Base-by-base conservation (phyloP, 2,329 filamentous ascomycete genomes). In the Decorospora gaudefroyi region DNA sequence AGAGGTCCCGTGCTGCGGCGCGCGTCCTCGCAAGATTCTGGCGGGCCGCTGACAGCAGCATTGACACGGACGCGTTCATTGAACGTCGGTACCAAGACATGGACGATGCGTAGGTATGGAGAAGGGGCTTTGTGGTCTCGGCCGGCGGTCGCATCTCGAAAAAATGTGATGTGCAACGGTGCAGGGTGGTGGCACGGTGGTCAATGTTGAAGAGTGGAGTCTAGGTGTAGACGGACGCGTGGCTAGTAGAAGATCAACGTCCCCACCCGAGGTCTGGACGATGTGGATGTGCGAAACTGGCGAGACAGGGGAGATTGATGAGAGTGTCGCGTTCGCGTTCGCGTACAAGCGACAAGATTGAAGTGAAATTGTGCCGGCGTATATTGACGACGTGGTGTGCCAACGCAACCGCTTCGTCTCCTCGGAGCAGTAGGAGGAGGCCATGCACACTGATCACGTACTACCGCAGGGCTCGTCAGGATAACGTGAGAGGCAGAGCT, bases 161-260 rank as follows among this genome's bases (percentile, higher is more conserved):
- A 36, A 23, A 45, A 32, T 32, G 25, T 27, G n/a, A 39, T 19
- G 26, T 44, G 23, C 29, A 38, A 42, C 23, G 33, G 38, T 17
- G 30, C 25, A 36, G 28, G 28, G 28, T 18, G 21, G 7, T 12
- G 33, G n/a, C n/a, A n/a, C n/a, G n/a, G 32, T 28, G 38, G 43
- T 32, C 38, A 42, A 28, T 37, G 28, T 42, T 19, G n/a, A n/a
- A 12, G 21, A 35, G 33, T 33, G 38, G 47, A 35, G 47, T 21
- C 29, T 26, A 19, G 23, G 42, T 32, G 31, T 29, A 41, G 42
- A 43, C 44, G 28, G 44, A 50, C 47, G 47, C 47, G 47, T 50
- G 47, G 47, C 47, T 46, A 42, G 37, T 38, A 33, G 36, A 38
- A 23, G 46, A 47, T 39, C 37, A 32, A 47, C 37, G 26, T 40